Conservation (phyloP, 2,329 filamentous ascomycete genomes). For the Coleophoma eucalyptorum region DNA sequence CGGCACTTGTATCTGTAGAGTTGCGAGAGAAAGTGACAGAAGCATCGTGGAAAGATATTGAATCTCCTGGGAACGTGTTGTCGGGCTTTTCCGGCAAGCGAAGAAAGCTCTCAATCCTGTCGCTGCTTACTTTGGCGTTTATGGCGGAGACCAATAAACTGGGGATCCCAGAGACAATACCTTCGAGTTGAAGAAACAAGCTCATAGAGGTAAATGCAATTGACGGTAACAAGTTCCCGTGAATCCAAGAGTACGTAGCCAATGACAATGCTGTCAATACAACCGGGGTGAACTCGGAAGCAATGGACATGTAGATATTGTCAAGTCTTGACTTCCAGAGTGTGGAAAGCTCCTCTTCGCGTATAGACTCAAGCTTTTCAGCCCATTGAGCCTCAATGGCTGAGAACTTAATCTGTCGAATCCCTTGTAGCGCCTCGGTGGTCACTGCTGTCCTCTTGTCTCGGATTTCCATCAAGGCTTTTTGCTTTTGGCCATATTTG, state of each 20-base stretch:
- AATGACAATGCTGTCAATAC: conserved; percentile 69
- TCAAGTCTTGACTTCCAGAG: conserved; percentile 64
- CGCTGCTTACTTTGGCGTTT: conserved; percentile 68
- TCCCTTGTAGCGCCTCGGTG: conserved; percentile 73
- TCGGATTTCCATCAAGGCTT: conserved; percentile 68
- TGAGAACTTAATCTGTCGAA: conserved; percentile 82
- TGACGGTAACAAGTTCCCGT: conserved; percentile 63
- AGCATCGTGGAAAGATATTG: conserved; percentile 62
- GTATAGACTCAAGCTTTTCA: conserved; percentile 58
- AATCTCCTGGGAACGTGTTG: conserved; percentile 49
- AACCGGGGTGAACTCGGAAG: too few relatives aligned
- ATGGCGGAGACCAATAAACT: conserved; percentile 69
- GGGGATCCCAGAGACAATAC: conserved; percentile 69
- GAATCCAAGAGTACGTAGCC: conserved; percentile 59
- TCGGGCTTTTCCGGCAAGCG: conserved; percentile 58
- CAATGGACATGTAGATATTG: too few relatives aligned
- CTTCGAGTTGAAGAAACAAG: conserved; percentile 71
- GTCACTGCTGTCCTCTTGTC: conserved; percentile 74
- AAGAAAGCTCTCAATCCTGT: conserved; percentile 70
- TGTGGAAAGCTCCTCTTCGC: conserved; percentile 62
- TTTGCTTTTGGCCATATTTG: conserved; percentile 60
- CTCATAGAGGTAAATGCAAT: conserved; percentile 77
- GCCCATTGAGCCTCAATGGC: conserved; percentile 75
- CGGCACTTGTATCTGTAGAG: conserved; percentile 61
- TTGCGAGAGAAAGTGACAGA: conserved; percentile 74